Evolutionary conservation across 768 basidiomycete species (phyloP), one percentile per base, ranked within the genome.

Genomic region (Hydnomerulius pinastri): DNA sequence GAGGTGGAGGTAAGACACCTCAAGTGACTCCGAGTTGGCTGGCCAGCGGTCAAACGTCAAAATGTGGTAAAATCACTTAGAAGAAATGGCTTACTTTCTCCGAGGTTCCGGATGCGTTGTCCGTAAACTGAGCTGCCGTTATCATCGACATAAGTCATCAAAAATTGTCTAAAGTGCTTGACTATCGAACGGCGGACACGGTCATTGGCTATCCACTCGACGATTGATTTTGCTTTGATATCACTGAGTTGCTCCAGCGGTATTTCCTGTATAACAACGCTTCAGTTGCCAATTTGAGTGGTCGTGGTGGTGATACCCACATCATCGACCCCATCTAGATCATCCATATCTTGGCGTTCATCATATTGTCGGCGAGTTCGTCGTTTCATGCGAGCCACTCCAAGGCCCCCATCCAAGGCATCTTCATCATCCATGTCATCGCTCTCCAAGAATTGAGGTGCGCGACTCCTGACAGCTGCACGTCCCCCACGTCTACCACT

Each of bases 11-110:
- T 95, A 98, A 1, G 95, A 98, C 21, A 98, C 91, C 70, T 98
- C 97, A 50, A 99, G 82, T 0, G 95, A 98, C 72, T 99, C 97
- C 28, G 95, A 84, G 70, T 99, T 98, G 63, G 86, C 97, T 98
- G 57, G 21, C 6, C 17, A 12, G 15, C 42, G 46, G 51, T 57
- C 45, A 56, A 55, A n/a, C n/a, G n/a, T n/a, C n/a, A n/a, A 15
- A 45, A 28, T 30, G 47, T 43, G 58, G n/a, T 20, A 40, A 56
- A 18, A 45, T n/a, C 30, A n/a, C 10, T 44, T 18, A 29, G 30
- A 29, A 15, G 37, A n/a, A n/a, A 46, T 53, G 6, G 69, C 80
- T 70, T 59, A 97, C 96, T 86, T 82, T 98, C 96, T 67, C 97
- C 97, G 27, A 99, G 81, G 60, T 86, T 85, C 40, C 89, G 86